Percentiles rank a stretch among this genome's conserved stretches.
These are phyloP conservation scores for Vitis amurensis DNA, from an alignment of 164 flowering plant genomes.

Conservation along the genomic window DNA sequence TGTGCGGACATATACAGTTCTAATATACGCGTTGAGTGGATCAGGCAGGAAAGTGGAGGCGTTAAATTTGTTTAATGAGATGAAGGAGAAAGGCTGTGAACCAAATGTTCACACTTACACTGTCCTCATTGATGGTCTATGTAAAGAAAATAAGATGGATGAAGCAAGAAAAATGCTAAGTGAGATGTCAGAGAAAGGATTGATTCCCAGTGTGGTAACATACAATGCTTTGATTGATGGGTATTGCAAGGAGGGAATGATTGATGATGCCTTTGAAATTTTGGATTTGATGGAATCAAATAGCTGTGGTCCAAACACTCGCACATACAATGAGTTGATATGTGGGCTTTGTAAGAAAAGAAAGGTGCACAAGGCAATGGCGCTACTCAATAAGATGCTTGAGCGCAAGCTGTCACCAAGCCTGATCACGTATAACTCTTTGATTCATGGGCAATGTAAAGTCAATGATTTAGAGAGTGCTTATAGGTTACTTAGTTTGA, in stretches of 20 bases:
- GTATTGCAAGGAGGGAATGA: slow-evolving; percentile 60
- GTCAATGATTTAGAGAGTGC: slow-evolving; percentile 70
- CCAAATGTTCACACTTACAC: slow-evolving; percentile 85
- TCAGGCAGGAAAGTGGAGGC: slow-evolving; percentile 53
- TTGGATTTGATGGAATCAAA: slow-evolving; percentile 58
- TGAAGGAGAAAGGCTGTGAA: slow-evolving; percentile 64
- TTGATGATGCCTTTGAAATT: slow-evolving; percentile 52
- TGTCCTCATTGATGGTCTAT: slow-evolving; percentile 58
- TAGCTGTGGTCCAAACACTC: slow-evolving; percentile 52
- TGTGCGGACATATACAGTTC: slow-evolving; percentile 72
- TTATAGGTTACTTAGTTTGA: slow-evolving; percentile 57
- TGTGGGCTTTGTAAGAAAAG: slow-evolving; percentile 53
- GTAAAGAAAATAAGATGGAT: slow-evolving; percentile 59
- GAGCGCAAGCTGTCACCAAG: slow-evolving; percentile 47
- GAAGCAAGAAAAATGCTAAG: slow-evolving; percentile 49
- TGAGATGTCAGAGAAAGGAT: slow-evolving; percentile 44
- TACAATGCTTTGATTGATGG: slow-evolving; percentile 87
- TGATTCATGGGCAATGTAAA: slow-evolving; percentile 71
- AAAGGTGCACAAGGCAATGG: slow-evolving; percentile 69
- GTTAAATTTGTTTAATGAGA: slow-evolving; percentile 51
- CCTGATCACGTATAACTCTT: slow-evolving; percentile 54
- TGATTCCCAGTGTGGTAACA: slow-evolving; percentile 66
- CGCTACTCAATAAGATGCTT: slow-evolving; percentile 53
- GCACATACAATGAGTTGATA: slow-evolving; percentile 81
- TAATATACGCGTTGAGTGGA: slow-evolving; percentile 58